A percentile compares a stretch with the other conserved stretches of the same genome.
Evolutionary conservation across 2,329 filamentous ascomycete genomes (phyloP).

Genomic region (Sporothrix dimorphospora): DNA sequence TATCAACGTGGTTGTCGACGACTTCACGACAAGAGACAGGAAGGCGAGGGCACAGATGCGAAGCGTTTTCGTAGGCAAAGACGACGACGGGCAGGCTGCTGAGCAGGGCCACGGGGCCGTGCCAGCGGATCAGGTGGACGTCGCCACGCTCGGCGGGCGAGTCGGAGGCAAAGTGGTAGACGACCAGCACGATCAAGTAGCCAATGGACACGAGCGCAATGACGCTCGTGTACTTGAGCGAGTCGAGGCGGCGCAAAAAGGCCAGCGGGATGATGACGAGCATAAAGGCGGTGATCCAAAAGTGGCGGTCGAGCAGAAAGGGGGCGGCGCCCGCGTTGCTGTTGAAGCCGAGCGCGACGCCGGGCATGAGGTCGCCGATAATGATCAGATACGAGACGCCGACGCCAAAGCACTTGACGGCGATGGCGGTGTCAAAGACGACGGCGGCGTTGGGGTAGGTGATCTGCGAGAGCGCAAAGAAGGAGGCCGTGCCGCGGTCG

Average conservation of each 20-base stretch:
- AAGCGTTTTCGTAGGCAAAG: too few relatives aligned
- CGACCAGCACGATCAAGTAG: constrained; percentile 88
- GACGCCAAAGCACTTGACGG: constrained; percentile 97
- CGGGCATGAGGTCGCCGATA: constrained; percentile 97
- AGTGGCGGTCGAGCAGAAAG: constrained; percentile 86
- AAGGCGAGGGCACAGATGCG: too few relatives aligned
- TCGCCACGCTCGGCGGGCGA: constrained; percentile 72
- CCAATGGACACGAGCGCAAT: constrained; percentile 90
- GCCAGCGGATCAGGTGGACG: constrained; percentile 76
- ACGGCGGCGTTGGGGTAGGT: constrained; percentile 97
- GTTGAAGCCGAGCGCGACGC: constrained; percentile 78
- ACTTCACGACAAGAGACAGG: too few relatives aligned
- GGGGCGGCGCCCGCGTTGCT: constrained; percentile 62
- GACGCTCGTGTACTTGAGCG: constrained; percentile 94
- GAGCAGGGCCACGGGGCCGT: constrained; percentile 74
- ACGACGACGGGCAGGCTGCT: constrained; percentile 93
- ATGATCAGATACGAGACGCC: constrained; percentile 98
- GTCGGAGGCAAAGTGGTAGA: constrained; percentile 89
- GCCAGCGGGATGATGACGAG: constrained; percentile 92
- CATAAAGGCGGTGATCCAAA: constrained; percentile 99
- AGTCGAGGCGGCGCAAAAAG: constrained; percentile 88
- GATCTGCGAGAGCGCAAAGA: constrained; percentile 95
- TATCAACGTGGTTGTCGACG: too few relatives aligned
- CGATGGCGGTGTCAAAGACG: constrained; percentile 92
- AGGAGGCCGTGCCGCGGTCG: constrained; percentile 84